Evolutionary conservation across 192 early-diverging fungal species (phyloP).

Genomic region (Backusella westeae): DNA sequence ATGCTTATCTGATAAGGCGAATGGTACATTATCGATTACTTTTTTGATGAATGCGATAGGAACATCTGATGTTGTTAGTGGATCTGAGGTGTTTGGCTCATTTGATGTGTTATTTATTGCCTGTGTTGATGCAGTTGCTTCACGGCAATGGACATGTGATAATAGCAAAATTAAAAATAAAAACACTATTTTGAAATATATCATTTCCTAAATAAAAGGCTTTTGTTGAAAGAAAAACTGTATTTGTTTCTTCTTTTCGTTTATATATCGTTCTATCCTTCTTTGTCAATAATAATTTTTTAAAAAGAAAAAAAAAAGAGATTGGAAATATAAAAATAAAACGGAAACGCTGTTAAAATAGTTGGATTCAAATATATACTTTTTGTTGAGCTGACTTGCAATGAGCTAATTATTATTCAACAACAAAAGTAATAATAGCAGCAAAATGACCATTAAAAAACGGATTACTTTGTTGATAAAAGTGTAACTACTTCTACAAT

Average conservation of each 20-base stretch:
- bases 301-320: neutral
- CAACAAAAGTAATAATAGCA: neutral
- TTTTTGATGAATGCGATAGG: neutral
- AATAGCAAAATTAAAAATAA: neutral
- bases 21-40: neutral
- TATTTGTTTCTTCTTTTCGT: neutral
- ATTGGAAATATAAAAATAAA: neutral
- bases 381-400: conserved; percentile 6
- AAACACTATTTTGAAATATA: neutral
- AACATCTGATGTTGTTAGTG: neutral
- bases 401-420: neutral
- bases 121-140: neutral
- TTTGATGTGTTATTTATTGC: neutral
- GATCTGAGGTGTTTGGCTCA: neutral
- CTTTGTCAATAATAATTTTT: neutral
- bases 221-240: neutral
- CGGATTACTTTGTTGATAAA: neutral
- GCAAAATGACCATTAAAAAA: neutral
- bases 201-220: neutral
- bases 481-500: neutral
- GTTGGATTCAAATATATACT: conserved; percentile 3
- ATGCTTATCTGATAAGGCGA: neutral
- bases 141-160: neutral
- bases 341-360: neutral
- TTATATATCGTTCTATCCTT: neutral